Evolutionary conservation across 1,284 basidiomycete genomes (phyloP), one percentile per base, ranked within the genome.

Genomic region (Trichosporon sp.): DNA sequence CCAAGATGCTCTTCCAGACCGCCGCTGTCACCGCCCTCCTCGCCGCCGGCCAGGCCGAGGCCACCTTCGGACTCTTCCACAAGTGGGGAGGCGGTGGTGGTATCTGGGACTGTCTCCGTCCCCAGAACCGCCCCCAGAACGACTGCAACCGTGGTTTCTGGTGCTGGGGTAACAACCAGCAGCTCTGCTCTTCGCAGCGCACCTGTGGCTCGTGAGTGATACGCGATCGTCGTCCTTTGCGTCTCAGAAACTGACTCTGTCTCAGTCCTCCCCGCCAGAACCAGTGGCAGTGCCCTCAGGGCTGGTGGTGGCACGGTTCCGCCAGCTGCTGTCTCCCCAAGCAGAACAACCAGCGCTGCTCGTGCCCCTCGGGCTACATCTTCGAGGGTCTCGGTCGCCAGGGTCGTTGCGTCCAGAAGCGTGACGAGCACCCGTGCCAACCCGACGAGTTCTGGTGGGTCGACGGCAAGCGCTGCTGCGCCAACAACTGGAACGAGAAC

Each of bases 291-390:
- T 83, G 82, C 74, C 82, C 82, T 16, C 71, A 68, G 12, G 79
- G 73, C 40, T 83, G 82, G 82, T 81, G 78, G 76, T 84, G 82
- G 82, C 73, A 78, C 79, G 76, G 40, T 31, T 35, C 31, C 5
- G 59, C 59, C 59, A 37, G 14, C 32, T 63, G 59, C 59, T 63
- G 59, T 35, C 16, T 63, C 7, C 59, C 59, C 35, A 32, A 35
- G 31, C 59, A 63, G 59, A 63, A 63, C 59, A 63, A 63, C 59
- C 59, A 63, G 59, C 59, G 59, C 59, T 63, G 59, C 59, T 37
- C 59, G 59, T 63, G 59, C 59, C 59, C 59, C 6, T n/a, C 35
- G n/a, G 66, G 46, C 19, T 37, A 67, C 48, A 32, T 67, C 46
- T 46, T 51, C 35, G 32, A 51, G 66, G 66, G 46, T 37, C 35